phyloP scores from a whole-genome alignment of 306 rosid species.

The Myrica gale region DNA sequence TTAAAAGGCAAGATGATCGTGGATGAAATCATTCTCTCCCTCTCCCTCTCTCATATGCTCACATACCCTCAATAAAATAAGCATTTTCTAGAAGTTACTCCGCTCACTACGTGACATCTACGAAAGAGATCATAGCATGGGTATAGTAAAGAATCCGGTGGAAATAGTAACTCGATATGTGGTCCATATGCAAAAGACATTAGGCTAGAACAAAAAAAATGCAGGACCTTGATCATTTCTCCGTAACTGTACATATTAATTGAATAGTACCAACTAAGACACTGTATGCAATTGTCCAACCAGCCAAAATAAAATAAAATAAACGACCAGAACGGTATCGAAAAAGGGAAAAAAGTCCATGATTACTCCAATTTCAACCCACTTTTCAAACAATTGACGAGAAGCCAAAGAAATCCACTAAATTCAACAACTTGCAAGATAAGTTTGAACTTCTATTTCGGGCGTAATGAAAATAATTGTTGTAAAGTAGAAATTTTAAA shows the following conservation, averaged over 20 bases:
- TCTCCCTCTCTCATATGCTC: constrained; percentile 13
- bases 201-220: not conserved
- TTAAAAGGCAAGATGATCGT: constrained; percentile 25
- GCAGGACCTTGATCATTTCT: not conserved
- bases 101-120: not conserved
- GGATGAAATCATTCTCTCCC: constrained; percentile 46
- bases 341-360: not conserved
- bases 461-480: not conserved
- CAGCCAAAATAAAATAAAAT: not conserved
- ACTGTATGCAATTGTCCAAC: no score
- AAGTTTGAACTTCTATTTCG: not conserved
- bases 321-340: not conserved
- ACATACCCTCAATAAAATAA: constrained; percentile 16
- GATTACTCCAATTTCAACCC: not conserved
- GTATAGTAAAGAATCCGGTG: not conserved
- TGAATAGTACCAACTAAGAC: not conserved
- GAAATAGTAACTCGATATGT: not conserved
- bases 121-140: not conserved
- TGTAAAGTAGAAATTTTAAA: not conserved
- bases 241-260: not conserved
- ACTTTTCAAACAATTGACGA: not conserved
- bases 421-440: not conserved
- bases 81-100: not conserved
- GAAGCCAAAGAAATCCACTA: not conserved
- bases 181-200: not conserved